These are phyloP conservation scores for Syncephalastrum racemosum DNA, from an alignment of 371 early-diverging fungal species.

Conservation along the genomic window DNA sequence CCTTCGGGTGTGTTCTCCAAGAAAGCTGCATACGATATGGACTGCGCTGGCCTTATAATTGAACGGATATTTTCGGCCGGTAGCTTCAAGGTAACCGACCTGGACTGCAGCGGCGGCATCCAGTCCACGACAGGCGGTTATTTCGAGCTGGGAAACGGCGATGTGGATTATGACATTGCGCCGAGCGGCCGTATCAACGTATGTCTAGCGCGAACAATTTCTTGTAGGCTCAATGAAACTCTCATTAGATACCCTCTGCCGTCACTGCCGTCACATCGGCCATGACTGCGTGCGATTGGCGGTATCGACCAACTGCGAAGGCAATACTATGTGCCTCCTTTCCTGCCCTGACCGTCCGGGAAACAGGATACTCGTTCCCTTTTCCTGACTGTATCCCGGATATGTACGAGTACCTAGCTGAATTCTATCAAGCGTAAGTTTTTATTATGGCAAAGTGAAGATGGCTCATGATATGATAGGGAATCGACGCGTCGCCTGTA, in stretches of 20 bases:
- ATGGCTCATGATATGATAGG: constrained; percentile 14
- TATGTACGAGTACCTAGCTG: constrained; percentile 62
- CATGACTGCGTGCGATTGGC: constrained; percentile 47
- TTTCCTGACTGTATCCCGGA: constrained; percentile 57
- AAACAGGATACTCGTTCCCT: constrained; percentile 48
- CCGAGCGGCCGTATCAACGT: constrained; percentile 33
- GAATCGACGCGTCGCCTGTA: constrained; percentile 50
- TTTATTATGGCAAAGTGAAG: background rate
- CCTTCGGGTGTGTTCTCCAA: constrained; percentile 25
- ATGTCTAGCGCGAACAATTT: background rate
- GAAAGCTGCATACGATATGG: constrained; percentile 56
- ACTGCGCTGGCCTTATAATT: constrained; percentile 54
- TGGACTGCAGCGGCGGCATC: constrained; percentile 21
- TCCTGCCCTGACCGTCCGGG: constrained; percentile 44
- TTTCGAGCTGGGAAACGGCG: constrained; percentile 41
- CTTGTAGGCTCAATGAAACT: background rate
- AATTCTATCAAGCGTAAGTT: constrained; percentile 57
- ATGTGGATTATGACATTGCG: constrained; percentile 38
- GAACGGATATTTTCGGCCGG: constrained; percentile 49
- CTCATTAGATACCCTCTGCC: constrained; percentile 40
- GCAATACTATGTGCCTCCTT: constrained; percentile 53
- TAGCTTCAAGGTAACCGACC: constrained; percentile 31
- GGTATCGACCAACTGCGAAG: constrained; percentile 54
- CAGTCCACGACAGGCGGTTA: constrained; percentile 29
- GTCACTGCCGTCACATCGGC: constrained; percentile 50